Percentiles rank a stretch among this genome's conserved stretches.
Evolutionary conservation across 2,329 filamentous ascomycete genomes (phyloP).

Genomic region (Xylaria hypoxylon): DNA sequence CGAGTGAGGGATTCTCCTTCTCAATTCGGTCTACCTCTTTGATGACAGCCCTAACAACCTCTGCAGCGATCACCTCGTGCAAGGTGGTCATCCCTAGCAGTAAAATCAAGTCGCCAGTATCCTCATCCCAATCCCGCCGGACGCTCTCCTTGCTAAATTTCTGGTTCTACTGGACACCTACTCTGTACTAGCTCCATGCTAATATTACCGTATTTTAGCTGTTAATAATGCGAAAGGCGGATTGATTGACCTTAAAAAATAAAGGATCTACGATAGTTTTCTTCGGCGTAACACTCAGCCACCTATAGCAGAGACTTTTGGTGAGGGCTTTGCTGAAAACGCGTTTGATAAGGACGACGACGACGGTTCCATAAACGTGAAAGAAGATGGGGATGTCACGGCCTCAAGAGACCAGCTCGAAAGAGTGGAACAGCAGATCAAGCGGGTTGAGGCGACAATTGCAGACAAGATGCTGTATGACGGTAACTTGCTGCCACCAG

Average conservation of each 20-base stretch:
- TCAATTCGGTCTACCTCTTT: conserved; percentile 2
- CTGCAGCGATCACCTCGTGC: neutral
- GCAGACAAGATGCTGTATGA: too few relatives aligned
- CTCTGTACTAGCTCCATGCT: too few relatives aligned
- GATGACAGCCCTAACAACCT: conserved; percentile 5
- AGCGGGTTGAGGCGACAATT: too few relatives aligned
- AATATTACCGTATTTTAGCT: neutral
- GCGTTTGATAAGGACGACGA: neutral
- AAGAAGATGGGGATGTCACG: too few relatives aligned
- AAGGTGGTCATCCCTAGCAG: too few relatives aligned
- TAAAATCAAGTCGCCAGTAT: conserved; percentile 1
- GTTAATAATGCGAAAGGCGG: neutral
- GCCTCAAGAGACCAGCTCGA: too few relatives aligned
- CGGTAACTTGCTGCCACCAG: too few relatives aligned
- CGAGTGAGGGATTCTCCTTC: neutral
- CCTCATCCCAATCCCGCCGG: conserved; percentile 7
- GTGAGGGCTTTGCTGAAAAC: neutral
- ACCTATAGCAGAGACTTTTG: neutral
- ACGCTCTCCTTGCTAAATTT: neutral
- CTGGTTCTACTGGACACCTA: too few relatives aligned
- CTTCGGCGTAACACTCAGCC: neutral
- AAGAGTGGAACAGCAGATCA: too few relatives aligned
- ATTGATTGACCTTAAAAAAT: neutral
- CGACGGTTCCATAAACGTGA: too few relatives aligned
- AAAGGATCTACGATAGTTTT: neutral